Evolutionary conservation across 345 rosid genomes (phyloP).

Genomic region (Lepidium africanum): DNA sequence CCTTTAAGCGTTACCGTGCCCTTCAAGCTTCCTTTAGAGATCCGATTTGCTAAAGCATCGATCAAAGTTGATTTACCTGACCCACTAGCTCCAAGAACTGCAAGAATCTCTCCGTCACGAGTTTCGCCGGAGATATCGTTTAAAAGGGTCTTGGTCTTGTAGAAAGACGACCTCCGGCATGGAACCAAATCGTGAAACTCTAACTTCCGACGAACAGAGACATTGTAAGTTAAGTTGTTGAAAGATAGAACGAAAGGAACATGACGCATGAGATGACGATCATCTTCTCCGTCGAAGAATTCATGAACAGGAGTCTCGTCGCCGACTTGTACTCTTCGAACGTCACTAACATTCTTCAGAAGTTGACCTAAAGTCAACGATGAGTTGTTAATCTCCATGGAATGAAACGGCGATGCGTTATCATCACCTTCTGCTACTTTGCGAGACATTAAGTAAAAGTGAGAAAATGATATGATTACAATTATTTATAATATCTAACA

Average conservation of each 20-base stretch:
- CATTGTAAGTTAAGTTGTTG: slow-evolving; percentile 66
- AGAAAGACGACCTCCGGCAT: slow-evolving; percentile 25
- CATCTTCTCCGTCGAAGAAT: slow-evolving; percentile 26
- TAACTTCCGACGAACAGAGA: slow-evolving; percentile 50
- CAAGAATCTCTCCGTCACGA: slow-evolving; percentile 77
- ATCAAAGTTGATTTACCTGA: slow-evolving; percentile 84
- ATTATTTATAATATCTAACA: background rate
- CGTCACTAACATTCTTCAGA: slow-evolving; percentile 65
- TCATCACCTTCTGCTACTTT: slow-evolving; percentile 26
- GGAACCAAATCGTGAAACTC: slow-evolving; percentile 26
- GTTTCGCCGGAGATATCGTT: slow-evolving; percentile 82
- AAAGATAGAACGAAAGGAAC: slow-evolving; percentile 70
- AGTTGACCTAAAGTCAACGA: slow-evolving; percentile 64
- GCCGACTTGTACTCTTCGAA: slow-evolving; percentile 44
- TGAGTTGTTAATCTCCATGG: slow-evolving; percentile 34
- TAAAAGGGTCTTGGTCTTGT: slow-evolving; percentile 55
- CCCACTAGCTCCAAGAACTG: slow-evolving; percentile 93
- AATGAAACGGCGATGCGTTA: slow-evolving; percentile 23
- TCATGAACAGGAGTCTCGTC: slow-evolving; percentile 61
- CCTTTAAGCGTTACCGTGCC: slow-evolving; percentile 66
- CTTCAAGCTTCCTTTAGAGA: slow-evolving; percentile 66
- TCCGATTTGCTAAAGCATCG: slow-evolving; percentile 75
- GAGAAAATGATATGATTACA: background rate
- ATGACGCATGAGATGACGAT: slow-evolving; percentile 25
- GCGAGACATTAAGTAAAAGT: slow-evolving; percentile 39